Evolutionary conservation across 768 basidiomycete species (phyloP), one percentile per base, ranked within the genome.

Genomic region (Cystoderma amianthinum): DNA sequence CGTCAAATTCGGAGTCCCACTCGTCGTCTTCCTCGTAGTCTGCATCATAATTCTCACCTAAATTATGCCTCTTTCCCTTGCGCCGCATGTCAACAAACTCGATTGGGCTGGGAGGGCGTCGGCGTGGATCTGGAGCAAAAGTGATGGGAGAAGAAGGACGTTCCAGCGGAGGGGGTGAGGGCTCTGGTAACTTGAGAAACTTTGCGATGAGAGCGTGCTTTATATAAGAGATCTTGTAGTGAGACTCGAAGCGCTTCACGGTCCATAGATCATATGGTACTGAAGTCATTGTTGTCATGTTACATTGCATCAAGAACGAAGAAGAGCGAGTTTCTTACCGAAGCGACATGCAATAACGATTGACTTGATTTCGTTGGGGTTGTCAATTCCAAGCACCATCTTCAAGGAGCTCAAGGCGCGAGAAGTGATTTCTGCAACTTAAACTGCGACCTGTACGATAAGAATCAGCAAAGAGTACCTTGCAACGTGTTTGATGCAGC

Each of bases 101-200:
- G 45, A 73, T 72, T 24, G 66, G 72, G 16, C 65, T 71, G 18
- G 65, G 61, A 3, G 68, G 67, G 10, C 69, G 52, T 22, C 54
- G 47, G 1, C 59, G 48, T 12, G 66, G 68, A 36, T 67, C 65
- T 1, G 69, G 69, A 0, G 82, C 82, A 48, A 86, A 88, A 0
- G 74, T 78, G 52, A 85, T 85, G 11, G 84, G 85, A 0, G 81
- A 83, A 0, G 77, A 69, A 2, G 80, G 63, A 4, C 80, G 69
- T 47, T 32, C 56, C 6, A 42, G 49, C 10, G 6, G n/a, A 36
- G 6, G 33, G 43, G 28, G 34, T 41, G 16, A 40, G 32, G 7
- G 47, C 19, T 28, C 21, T 16, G 24, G 24, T 28, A 17, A 3
- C 13, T 23, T 23, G 37, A 38, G 37, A 22, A 13, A 38, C 9